Percentiles rank a stretch among this genome's conserved stretches.
Evolutionary conservation across 2,329 filamentous ascomycete genomes (phyloP).

Genomic region (Beauveria brongniartii): DNA sequence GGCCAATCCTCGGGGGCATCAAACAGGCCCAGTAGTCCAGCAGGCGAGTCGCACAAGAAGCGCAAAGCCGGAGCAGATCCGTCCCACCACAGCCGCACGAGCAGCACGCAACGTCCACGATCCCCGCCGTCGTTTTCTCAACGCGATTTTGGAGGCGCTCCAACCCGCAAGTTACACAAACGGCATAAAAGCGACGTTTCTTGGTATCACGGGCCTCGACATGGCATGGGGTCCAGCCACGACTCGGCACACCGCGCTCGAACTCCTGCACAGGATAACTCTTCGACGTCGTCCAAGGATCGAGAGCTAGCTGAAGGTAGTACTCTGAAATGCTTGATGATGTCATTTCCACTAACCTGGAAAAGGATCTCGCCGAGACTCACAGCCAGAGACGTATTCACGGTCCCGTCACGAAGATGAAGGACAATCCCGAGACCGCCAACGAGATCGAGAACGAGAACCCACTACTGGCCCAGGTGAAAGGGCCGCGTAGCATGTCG

Average conservation of each 20-base stretch:
- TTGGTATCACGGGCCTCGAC: conserved; percentile 23
- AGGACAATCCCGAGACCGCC: not conserved
- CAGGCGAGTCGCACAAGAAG: conserved; percentile 75
- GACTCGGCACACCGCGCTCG: not conserved
- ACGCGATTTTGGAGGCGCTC: conserved; percentile 19
- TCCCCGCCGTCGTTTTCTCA: conserved; percentile 26
- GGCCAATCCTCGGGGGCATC: conserved; percentile 39
- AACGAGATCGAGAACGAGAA: conserved; percentile 1
- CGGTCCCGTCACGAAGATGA: not conserved
- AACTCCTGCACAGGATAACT: conserved; percentile 10
- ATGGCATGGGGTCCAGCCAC: conserved; percentile 9
- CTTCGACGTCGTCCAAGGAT: conserved; percentile 10
- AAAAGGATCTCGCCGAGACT: not conserved
- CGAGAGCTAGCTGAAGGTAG: conserved; percentile 6
- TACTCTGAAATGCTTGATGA: not conserved
- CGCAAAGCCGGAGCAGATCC: conserved; percentile 52
- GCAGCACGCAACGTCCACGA: conserved; percentile 21
- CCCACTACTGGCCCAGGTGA: not conserved
- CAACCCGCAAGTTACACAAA: conserved; percentile 21
- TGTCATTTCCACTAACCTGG: not conserved
- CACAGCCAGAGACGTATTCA: conserved; percentile 1
- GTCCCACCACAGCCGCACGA: conserved; percentile 32
- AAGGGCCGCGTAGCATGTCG: not conserved
- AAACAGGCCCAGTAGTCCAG: conserved; percentile 64
- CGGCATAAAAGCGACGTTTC: conserved; percentile 31